Evolutionary conservation across 2,329 filamentous ascomycete genomes (phyloP).

Genomic region (Botrytis sinoallii): DNA sequence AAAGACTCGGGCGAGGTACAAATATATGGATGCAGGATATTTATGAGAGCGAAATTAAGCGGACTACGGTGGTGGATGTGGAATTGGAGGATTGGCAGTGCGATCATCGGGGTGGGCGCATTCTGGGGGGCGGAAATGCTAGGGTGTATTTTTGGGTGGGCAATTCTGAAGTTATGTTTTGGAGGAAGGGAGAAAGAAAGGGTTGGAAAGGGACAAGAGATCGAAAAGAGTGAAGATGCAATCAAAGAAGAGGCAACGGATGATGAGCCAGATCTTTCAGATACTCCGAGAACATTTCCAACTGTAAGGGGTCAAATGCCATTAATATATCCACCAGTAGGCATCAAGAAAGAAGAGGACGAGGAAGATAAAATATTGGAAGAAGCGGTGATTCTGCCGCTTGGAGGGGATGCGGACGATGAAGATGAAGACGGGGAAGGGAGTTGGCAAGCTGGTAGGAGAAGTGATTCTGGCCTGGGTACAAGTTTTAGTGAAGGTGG

Average conservation of each 20-base stretch:
- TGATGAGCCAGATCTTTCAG: constrained; percentile 41
- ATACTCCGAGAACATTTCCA: constrained; percentile 46
- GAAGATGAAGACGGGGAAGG: constrained; percentile 47
- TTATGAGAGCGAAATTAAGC: constrained; percentile 69
- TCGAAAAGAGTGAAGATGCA: constrained; percentile 3
- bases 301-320: constrained; percentile 43
- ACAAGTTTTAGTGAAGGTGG: constrained; percentile 51
- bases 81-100: constrained; percentile 69
- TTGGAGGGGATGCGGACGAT: constrained; percentile 47
- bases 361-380: constrained; percentile 33
- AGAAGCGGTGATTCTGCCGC: constrained; percentile 33
- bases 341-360: constrained; percentile 35
- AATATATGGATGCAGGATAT: constrained; percentile 67
- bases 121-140: constrained; percentile 79
- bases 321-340: constrained; percentile 41
- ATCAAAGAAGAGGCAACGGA: constrained; percentile 21
- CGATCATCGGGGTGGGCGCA: constrained; percentile 61
- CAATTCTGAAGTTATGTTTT: constrained; percentile 40
- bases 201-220: constrained; percentile 30
- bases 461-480: constrained; percentile 50
- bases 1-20: constrained; percentile 58
- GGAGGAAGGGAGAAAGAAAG: constrained; percentile 27
- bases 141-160: constrained; percentile 65
- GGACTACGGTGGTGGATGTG: constrained; percentile 87
- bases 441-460: constrained; percentile 32